Evolutionary conservation across 441 rosid species (phyloP).

Genomic region (Corymbia citriodora): DNA sequence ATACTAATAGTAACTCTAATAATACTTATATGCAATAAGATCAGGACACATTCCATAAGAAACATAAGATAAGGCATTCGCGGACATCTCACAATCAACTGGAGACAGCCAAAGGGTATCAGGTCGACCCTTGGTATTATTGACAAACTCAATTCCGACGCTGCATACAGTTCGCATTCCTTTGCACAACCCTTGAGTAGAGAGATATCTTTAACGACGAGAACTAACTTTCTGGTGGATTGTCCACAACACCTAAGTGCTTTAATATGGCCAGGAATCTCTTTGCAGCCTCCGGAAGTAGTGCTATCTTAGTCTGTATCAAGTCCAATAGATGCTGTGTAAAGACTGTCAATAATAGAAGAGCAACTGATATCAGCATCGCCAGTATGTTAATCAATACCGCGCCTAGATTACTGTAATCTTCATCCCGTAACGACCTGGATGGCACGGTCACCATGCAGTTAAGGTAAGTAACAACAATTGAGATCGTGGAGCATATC

Average conservation of each 20-base stretch:
- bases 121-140: fast-evolving
- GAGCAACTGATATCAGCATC: background rate
- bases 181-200: no score
- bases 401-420: background rate
- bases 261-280: no score
- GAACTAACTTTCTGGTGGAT: no score
- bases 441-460: fast-evolving
- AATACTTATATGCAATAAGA: background rate
- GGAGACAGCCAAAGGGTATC: background rate
- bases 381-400: fast-evolving
- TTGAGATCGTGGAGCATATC: fast-evolving
- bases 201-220: no score
- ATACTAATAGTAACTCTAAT: no score
- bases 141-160: background rate
- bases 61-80: fast-evolving
- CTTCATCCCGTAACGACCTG: fast-evolving
- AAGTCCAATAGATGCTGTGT: no score
- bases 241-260: no score
- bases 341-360: background rate
- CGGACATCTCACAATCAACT: background rate
- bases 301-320: background rate
- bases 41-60: background rate
- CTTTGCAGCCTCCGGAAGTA: background rate
- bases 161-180: background rate
- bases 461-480: background rate